Evolutionary conservation across 2,329 filamentous ascomycete species (phyloP).

Genomic region (Albophoma yamanashiensis): DNA sequence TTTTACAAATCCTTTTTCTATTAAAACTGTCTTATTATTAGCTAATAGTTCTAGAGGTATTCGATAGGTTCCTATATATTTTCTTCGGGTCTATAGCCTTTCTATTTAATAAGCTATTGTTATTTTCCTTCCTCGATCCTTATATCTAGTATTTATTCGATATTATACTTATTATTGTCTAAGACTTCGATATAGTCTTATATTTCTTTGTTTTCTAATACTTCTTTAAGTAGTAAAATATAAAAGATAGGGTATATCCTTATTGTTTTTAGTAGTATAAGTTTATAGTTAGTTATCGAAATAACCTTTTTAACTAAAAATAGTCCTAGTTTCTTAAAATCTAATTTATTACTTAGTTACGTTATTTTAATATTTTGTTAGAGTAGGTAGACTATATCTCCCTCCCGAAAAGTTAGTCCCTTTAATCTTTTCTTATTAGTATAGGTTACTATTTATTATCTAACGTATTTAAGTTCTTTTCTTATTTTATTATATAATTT

Average conservation of each 20-base stretch:
- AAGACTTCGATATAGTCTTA: background rate
- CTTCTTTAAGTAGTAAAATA: background rate
- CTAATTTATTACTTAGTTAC: too few relatives aligned
- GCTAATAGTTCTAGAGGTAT: background rate
- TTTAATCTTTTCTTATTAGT: background rate
- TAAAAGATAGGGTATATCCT: background rate
- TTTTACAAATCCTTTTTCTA: too few relatives aligned
- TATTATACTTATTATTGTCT: background rate
- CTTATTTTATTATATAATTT: background rate
- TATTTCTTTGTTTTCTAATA: background rate
- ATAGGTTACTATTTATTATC: background rate
- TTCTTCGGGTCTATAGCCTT: background rate
- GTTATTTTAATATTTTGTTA: slow-evolving; percentile 2
- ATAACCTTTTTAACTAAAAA: too few relatives aligned
- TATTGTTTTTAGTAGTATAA: too few relatives aligned
- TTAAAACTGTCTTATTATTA: background rate
- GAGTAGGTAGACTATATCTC: slow-evolving; percentile 4
- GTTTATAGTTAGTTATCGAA: too few relatives aligned
- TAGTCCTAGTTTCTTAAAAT: too few relatives aligned
- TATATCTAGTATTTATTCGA: background rate
- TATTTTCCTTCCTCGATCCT: background rate
- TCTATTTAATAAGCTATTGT: background rate
- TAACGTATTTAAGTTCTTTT: background rate
- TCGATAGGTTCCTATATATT: too few relatives aligned
- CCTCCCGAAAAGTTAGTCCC: slow-evolving; percentile 1